Percentiles rank a stretch among this genome's conserved stretches.
phyloP scores from a whole-genome alignment of 2,329 filamentous ascomycete species.

The Stromatinia cepivora region DNA sequence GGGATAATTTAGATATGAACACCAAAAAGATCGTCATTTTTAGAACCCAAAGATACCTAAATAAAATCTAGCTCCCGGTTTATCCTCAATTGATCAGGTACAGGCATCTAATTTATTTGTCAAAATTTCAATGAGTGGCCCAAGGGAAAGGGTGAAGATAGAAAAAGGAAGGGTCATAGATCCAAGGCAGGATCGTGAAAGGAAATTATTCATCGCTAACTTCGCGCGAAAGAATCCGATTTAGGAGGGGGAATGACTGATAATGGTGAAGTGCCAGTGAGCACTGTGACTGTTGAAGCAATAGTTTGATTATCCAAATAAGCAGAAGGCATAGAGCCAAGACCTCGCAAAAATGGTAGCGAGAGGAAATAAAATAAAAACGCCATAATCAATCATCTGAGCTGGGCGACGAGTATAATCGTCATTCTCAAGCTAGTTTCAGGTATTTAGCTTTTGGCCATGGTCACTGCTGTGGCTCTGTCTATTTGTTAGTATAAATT shows the following conservation, averaged over 20 bases:
- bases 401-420: constrained; percentile 13
- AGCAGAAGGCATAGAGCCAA: constrained; percentile 1
- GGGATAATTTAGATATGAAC: neutral
- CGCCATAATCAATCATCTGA: constrained; percentile 17
- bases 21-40: constrained; percentile 2
- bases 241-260: constrained; percentile 11
- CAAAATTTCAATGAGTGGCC: constrained; percentile 6
- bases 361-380: neutral
- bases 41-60: constrained; percentile 10
- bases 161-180: neutral
- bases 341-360: constrained; percentile 7
- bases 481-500: neutral
- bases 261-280: constrained; percentile 1
- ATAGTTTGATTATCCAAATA: constrained; percentile 7
- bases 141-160: constrained; percentile 23
- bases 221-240: constrained; percentile 13
- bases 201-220: constrained; percentile 22
- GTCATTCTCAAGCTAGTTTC: constrained; percentile 12
- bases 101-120: constrained; percentile 1
- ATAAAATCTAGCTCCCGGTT: constrained; percentile 3
- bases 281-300: constrained; percentile 9
- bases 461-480: neutral
- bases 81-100: constrained; percentile 4
- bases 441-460: neutral
- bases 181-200: constrained; percentile 4